Evolutionary conservation across 148 eudicot genomes (phyloP).

Genomic region (Oxyria digyna): DNA sequence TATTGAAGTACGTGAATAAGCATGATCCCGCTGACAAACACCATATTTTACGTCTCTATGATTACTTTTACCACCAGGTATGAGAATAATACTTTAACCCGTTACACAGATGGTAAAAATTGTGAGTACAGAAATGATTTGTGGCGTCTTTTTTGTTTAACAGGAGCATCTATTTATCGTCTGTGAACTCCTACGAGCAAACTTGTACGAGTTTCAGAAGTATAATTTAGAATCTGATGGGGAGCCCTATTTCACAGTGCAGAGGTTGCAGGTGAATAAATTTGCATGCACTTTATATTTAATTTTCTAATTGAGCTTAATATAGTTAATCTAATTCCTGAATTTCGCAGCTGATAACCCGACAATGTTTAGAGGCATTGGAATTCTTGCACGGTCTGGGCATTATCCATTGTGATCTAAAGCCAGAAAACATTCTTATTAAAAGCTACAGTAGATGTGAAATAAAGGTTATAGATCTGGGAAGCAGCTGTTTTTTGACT

Average conservation of each 20-base stretch:
- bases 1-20: conserved; percentile 89
- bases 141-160: not conserved
- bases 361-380: conserved; percentile 86
- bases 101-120: too few species aligned
- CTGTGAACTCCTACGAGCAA: conserved; percentile 90
- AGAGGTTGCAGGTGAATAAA: conserved; percentile 56
- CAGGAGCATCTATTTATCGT: conserved; percentile 98
- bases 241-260: conserved; percentile 77
- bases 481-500: conserved; percentile 84
- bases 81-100: not conserved
- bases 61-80: conserved; percentile 92
- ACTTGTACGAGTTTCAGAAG: conserved; percentile 92
- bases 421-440: conserved; percentile 87
- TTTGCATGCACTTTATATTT: not conserved
- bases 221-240: conserved; percentile 76
- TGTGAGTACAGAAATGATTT: not conserved
- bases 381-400: conserved; percentile 70
- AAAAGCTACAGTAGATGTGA: conserved; percentile 86
- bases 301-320: not conserved
- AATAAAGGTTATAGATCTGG: conserved; percentile 91
- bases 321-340: not conserved
- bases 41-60: conserved; percentile 86
- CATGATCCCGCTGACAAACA: conserved; percentile 75
- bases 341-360: conserved; percentile 47
- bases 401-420: conserved; percentile 89